Conservation (phyloP, 2,329 filamentous ascomycete genomes). For the Dendryphion nanum region DNA sequence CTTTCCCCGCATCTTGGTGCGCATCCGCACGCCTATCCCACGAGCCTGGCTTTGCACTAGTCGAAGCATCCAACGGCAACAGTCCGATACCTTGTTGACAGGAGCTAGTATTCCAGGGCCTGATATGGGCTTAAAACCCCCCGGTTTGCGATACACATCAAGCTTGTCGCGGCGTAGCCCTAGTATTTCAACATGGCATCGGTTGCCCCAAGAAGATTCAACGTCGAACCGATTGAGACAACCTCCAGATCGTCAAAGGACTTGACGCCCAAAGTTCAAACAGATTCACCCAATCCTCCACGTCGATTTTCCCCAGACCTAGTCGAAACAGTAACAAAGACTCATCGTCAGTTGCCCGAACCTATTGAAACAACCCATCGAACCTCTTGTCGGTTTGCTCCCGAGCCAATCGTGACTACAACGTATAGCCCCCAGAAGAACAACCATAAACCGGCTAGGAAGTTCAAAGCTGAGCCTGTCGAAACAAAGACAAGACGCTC, state of each 20-base stretch:
- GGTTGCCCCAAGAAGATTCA: constrained; percentile 35
- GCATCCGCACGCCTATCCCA: constrained; percentile 4
- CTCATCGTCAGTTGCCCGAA: constrained; percentile 41
- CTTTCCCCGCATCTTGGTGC: constrained; percentile 16
- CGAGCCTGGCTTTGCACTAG: constrained; percentile 11
- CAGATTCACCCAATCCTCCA: constrained; percentile 43
- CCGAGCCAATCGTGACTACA: constrained; percentile 31
- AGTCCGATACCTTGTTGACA: too few species aligned
- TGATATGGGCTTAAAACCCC: too few species aligned
- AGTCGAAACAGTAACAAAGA: constrained; percentile 31
- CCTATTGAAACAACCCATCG: constrained; percentile 25
- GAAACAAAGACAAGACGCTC: constrained; percentile 24
- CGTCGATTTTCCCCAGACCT: constrained; percentile 29
- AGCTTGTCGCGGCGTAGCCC: too few species aligned
- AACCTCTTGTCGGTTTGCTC: constrained; percentile 23
- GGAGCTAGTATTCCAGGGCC: too few species aligned
- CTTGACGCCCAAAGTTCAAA: constrained; percentile 64
- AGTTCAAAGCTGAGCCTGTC: constrained; percentile 28
- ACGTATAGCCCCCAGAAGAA: constrained; percentile 26
- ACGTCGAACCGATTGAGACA: constrained; percentile 37
- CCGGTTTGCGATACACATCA: too few species aligned
- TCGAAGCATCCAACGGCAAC: not conserved
- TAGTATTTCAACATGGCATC: constrained; percentile 35
- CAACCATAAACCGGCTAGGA: constrained; percentile 15
- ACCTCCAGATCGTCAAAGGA: constrained; percentile 14